Evolutionary conservation across 1,284 basidiomycete genomes (phyloP).

Genomic region (Tetrapyrgos nigripes): DNA sequence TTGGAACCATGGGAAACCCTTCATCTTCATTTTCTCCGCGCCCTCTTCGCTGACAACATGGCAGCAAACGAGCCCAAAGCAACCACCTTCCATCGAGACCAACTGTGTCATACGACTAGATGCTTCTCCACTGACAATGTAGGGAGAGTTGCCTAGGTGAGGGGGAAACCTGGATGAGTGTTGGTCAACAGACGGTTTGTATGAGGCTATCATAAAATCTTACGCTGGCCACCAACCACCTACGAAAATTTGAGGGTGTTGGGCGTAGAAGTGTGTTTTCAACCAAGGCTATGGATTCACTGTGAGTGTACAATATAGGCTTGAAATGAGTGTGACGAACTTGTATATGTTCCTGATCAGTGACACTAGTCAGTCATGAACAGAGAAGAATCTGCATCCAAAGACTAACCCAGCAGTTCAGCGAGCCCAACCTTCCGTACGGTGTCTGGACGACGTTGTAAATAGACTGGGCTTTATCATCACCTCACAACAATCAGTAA

Average conservation of each 20-base stretch:
- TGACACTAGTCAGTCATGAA: too few species aligned
- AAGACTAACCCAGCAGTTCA: constrained; percentile 34
- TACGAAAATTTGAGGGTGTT: constrained; percentile 35
- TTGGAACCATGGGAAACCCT: constrained; percentile 32
- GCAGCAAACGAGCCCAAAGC: constrained; percentile 33
- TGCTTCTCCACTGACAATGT: constrained; percentile 35
- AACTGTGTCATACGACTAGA: constrained; percentile 34
- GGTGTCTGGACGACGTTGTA: constrained; percentile 36
- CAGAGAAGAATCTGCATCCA: too few species aligned
- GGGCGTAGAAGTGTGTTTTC: constrained; percentile 35
- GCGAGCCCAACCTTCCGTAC: constrained; percentile 33
- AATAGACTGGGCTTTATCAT: constrained; percentile 29
- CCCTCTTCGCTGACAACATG: constrained; percentile 32
- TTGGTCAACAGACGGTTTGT: background rate
- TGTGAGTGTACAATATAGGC: background rate
- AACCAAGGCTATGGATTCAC: constrained; percentile 27
- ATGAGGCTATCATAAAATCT: background rate
- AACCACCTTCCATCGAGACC: constrained; percentile 36
- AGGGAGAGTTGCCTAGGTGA: constrained; percentile 28
- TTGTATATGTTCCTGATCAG: constrained; percentile 30
- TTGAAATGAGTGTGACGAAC: constrained; percentile 5
- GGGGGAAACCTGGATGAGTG: constrained; percentile 19
- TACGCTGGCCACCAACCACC: constrained; percentile 34
- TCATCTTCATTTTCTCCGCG: constrained; percentile 33
- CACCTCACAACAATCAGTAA: background rate